Evolutionary conservation across 208 protist genomes (phyloP), one percentile per base, ranked within the genome.

Genomic region (Trypanosoma platydactyli): DNA sequence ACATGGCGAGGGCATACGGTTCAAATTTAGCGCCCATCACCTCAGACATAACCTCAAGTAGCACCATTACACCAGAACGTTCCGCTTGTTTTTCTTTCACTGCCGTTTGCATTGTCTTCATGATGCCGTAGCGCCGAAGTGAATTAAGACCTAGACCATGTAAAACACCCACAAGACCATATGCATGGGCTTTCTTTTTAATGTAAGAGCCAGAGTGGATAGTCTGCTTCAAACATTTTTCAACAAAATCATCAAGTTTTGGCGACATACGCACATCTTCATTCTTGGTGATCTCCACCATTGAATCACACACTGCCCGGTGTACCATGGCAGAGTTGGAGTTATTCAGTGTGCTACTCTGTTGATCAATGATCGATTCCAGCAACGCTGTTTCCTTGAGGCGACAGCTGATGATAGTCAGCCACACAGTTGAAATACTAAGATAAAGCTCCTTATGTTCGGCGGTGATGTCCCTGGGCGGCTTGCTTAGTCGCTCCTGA

Each of bases 151-250:
- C 91, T 27, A 91, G 72, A n/a, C 91, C 91, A 24, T 88, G 70
- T 25, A 96, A 73, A 49, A 96, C 88, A 35, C 91, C 91, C 11
- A 81, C 91, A 51, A 94, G 69, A 53, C 91, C 91, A 77, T 83
- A 92, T 29, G 88, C 91, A 73, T 96, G 91, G 59, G 91, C 91
- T 79, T 96, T 96, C 71, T 96, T 96, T 72, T 94, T 94, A 50
- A 93, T 79, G 77, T 96, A 96, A 18, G 86, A 93, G 59, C 88
- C 86, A 33, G 84, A 89, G 63, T 91, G 77, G 45, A 94, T 80
- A 30, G 78, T 69, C 67, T 94, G 88, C 81, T 96, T 96, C 54
- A 94, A 49, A 72, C 88, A 96, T 77, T 96, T 94, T 65, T 92
- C 83, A 46, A 94, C 79, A 74, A 96, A 96, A 44, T 92, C 88